Percentiles rank a stretch among this genome's conserved stretches.
Conservation (phyloP, 768 basidiomycete species). For the Suillus brevipes region DNA sequence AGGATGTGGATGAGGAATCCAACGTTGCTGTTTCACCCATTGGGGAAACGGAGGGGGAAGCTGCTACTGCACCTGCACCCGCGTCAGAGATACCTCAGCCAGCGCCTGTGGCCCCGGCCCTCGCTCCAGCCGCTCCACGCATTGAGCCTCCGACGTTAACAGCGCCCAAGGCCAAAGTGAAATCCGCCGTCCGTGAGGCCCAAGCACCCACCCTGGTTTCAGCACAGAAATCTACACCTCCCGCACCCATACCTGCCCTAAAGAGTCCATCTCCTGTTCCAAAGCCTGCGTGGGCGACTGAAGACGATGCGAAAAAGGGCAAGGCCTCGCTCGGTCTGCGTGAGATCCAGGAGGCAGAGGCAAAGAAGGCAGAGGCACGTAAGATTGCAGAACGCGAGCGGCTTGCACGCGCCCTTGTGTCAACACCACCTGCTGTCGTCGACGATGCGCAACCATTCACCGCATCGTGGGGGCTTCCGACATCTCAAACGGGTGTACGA, state of each 20-base stretch:
- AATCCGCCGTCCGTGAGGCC: slow-evolving; percentile 27
- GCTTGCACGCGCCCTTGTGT: slow-evolving; percentile 47
- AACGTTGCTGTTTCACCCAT: slow-evolving; percentile 19
- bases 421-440: slow-evolving; percentile 33
- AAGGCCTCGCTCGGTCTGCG: slow-evolving; percentile 66
- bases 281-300: slow-evolving; percentile 67
- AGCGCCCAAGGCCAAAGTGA: slow-evolving; percentile 27
- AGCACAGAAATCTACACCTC: slow-evolving; percentile 18
- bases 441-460: slow-evolving; percentile 67
- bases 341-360: slow-evolving; percentile 95
- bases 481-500: slow-evolving; percentile 72
- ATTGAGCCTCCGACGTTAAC: slow-evolving; percentile 22
- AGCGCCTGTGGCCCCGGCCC: slow-evolving; percentile 14
- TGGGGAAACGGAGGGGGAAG: slow-evolving; percentile 13
- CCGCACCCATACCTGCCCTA: slow-evolving; percentile 7
- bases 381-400: slow-evolving; percentile 75
- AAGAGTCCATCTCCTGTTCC: slow-evolving; percentile 30
- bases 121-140: slow-evolving; percentile 11
- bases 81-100: slow-evolving; percentile 5
- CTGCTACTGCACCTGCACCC: slow-evolving; percentile 17
- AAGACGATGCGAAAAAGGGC: slow-evolving; percentile 65
- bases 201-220: slow-evolving; percentile 20
- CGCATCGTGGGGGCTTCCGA: slow-evolving; percentile 83
- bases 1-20: slow-evolving; percentile 28
- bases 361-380: slow-evolving; percentile 73